phyloP scores from a whole-genome alignment of 352 stramenopile genomes.

The Phytopythium delawarense region DNA sequence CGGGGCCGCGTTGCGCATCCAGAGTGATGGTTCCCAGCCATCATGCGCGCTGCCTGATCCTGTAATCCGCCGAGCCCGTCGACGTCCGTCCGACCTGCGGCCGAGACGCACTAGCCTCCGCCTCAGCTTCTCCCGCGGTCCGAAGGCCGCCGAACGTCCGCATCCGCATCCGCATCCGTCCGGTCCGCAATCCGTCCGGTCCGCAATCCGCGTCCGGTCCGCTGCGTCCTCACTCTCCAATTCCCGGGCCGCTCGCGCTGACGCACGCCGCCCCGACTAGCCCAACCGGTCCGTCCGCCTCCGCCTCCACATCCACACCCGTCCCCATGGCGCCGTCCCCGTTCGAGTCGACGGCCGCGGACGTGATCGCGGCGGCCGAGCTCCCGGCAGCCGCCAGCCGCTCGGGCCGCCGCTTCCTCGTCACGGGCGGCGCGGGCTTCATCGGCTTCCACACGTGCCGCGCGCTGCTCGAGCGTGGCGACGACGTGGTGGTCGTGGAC shows the following conservation, averaged over 20 bases:
- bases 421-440: conserved; percentile 96
- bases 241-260: not conserved
- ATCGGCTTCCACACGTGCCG: conserved; percentile 96
- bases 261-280: not conserved
- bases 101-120: not conserved
- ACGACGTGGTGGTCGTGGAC: conserved; percentile 95
- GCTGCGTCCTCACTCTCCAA: not conserved
- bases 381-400: not conserved
- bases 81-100: not conserved
- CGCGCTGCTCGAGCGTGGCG: conserved; percentile 77
- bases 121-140: not conserved
- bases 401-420: conserved; percentile 26
- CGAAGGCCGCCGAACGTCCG: not conserved
- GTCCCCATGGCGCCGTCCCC: not conserved
- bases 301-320: not conserved
- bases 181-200: not conserved
- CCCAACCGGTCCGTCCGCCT: not conserved
- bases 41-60: not conserved
- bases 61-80: not conserved
- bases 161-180: not conserved
- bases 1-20: no score
- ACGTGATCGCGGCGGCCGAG: not conserved
- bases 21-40: not conserved
- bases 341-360: not conserved
- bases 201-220: not conserved